Base-by-base conservation (phyloP, 495 filamentous ascomycete genomes). In the Penicillium maclennaniae region DNA sequence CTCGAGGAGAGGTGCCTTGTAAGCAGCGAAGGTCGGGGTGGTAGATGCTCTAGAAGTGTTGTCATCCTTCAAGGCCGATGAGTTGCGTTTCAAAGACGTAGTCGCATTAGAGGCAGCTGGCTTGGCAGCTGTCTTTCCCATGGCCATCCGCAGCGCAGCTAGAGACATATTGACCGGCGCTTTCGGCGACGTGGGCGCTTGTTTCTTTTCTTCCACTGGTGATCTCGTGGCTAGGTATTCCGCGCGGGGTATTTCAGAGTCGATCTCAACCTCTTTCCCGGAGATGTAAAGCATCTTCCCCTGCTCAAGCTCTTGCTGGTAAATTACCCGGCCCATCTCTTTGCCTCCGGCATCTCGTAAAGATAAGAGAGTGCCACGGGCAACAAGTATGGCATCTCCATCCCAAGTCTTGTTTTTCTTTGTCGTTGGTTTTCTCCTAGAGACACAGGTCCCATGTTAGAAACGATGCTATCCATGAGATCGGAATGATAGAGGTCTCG, bases 321-420 rank as follows among this genome's bases (percentile, higher is more conserved):
- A 79, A 60, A 79, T 69, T 9, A 72, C 71, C 43, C 75, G 79
- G 16, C 88, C 88, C 77, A 88, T 79, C 12, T 87, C 83, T 65
- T 78, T 82, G 8, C 88, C 87, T 1, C 79, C 79, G 8, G 81
- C 65, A 65, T 91, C 85, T 48, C 84, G 77, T 7, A 92, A 71
- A 48, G 70, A 71, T 12, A 83, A 86, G 59, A 78, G 80, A 6
- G 86, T 85, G 15, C 71, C 73, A 0, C 67, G 62, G 2, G 85
- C 72, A 3, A 76, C 69, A 10, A 92, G 73, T 7, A 90, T 75
- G 3, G 87, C 88, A 65, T 92, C 88, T n/a, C 88, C 87, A 66
- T 91, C 88, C 85, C 89, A 92, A 15, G 86, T 91, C 64, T 91
- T 92, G 70, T 91, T 82, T 69, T 91, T 92, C 66, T 90, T 92